Evolutionary conservation across 148 eudicot genomes (phyloP), one percentile per base, ranked within the genome.

Genomic region (Hydrangea macrophylla): DNA sequence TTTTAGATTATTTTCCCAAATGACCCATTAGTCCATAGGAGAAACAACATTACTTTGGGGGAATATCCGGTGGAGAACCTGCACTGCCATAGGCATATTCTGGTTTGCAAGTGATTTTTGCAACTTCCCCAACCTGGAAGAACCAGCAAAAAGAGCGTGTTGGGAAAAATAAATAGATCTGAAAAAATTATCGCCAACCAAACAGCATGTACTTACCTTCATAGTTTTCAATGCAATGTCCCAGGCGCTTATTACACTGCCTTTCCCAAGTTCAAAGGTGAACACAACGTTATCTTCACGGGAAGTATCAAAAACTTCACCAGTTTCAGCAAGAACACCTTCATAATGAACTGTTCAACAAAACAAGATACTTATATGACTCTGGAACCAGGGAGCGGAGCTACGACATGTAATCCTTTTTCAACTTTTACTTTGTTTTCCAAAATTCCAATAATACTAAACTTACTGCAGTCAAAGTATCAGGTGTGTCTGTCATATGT

Each of bases 61-160:
- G 97, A 26, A 94, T 84, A 66, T 94, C 98, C 53, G 98, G 98
- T 36, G 91, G 97, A 69, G 98, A 90, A 72, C 98, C 98, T 1
- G 91, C 89, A 80, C 86, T 84, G 24, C 98, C 97, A 81, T 94
- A 94, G n/a, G 97, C 98, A 81, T 90, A 94, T 59, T 90, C 98
- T 60, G 98, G 83, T 88, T 90, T 88, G 85, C 96, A 82, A 73
- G 96, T 94, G 65, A 94, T 77, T 76, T 80, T 90, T 35, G 96
- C 98, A 60, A 90, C 71, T 78, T 94, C 98, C 31, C 97, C 97
- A 72, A 94, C 97, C 98, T 94, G 79, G 5, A 78, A 75, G 64
- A 54, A 65, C 30, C 25, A 32, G 36, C 32, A 39, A n/a, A 6
- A 12, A 17, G 39, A 18, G n/a, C 70, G 61, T 37, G 39, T 56